phyloP scores from a whole-genome alignment of 768 basidiomycete species.

The Mycena metata region DNA sequence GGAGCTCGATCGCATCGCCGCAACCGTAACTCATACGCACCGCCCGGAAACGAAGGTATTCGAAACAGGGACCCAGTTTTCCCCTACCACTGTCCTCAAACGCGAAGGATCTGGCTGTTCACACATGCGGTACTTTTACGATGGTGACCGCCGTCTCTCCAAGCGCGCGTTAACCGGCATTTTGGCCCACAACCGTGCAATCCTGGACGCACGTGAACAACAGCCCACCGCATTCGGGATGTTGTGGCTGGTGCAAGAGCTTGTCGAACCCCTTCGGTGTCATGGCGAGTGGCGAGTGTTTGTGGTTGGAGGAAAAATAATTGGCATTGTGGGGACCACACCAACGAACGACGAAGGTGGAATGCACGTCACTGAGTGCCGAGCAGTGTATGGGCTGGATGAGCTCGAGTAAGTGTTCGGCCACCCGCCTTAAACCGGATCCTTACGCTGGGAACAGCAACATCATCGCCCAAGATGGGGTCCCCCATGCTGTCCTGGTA shows the following conservation, averaged over 20 bases:
- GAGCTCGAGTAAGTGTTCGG: neutral
- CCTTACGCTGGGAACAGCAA: neutral
- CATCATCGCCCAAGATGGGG: neutral
- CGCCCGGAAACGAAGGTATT: neutral
- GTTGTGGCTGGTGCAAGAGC: neutral
- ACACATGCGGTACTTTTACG: neutral
- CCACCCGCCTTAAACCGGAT: neutral
- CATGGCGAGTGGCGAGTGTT: neutral
- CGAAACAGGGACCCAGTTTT: neutral
- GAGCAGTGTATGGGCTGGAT: conserved; percentile 1
- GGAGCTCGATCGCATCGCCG: too few species aligned
- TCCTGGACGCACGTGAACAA: neutral
- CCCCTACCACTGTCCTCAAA: neutral
- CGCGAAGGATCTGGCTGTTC: neutral
- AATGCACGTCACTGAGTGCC: neutral
- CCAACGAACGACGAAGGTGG: neutral
- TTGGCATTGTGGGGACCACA: neutral
- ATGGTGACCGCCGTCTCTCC: neutral
- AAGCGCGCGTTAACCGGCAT: neutral
- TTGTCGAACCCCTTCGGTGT: neutral
- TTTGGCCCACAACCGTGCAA: neutral
- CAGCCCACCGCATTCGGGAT: neutral
- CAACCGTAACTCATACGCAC: too few species aligned
- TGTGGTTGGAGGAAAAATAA: neutral
- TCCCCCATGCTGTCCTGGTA: neutral